Conservation (phyloP, 139 green algal genomes). For the Picochlorum costavermella region DNA sequence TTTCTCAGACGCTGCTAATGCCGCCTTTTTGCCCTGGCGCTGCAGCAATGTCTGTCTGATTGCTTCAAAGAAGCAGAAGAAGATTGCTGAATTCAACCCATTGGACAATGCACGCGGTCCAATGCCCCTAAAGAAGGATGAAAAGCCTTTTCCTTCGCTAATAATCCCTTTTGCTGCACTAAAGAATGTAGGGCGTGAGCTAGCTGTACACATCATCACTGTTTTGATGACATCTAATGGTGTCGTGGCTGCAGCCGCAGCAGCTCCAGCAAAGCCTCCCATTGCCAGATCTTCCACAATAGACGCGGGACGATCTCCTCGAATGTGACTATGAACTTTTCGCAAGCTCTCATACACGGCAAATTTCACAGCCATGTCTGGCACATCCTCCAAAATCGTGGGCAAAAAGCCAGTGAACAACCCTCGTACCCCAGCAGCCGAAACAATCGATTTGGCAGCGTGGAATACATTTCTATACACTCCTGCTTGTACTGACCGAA, state of each 20-base stretch:
- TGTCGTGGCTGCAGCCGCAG: conserved; percentile 80
- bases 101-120: conserved; percentile 67
- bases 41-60: conserved; percentile 33
- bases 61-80: conserved; percentile 88
- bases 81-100: conserved; percentile 84
- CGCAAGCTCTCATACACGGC: conserved; percentile 78
- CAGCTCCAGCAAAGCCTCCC: conserved; percentile 63
- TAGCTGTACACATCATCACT: conserved; percentile 79
- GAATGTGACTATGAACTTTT: conserved; percentile 31
- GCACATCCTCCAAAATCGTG: conserved; percentile 82
- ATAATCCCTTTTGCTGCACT: conserved; percentile 32
- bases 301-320: conserved; percentile 10
- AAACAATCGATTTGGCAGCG: conserved; percentile 52
- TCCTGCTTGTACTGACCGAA: conserved; percentile 73
- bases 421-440: conserved; percentile 50
- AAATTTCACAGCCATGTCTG: conserved; percentile 90
- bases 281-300: conserved; percentile 69
- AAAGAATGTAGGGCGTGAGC: conserved; percentile 48
- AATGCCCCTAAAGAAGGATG: conserved; percentile 60
- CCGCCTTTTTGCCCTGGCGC: not conserved
- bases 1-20: not conserved
- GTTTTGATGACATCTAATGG: conserved; percentile 95
- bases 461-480: conserved; percentile 74
- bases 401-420: conserved; percentile 81
- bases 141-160: conserved; percentile 28